These are phyloP conservation scores for Nemania serpens DNA, from an alignment of 2,329 filamentous ascomycete species.

Conservation along the genomic window DNA sequence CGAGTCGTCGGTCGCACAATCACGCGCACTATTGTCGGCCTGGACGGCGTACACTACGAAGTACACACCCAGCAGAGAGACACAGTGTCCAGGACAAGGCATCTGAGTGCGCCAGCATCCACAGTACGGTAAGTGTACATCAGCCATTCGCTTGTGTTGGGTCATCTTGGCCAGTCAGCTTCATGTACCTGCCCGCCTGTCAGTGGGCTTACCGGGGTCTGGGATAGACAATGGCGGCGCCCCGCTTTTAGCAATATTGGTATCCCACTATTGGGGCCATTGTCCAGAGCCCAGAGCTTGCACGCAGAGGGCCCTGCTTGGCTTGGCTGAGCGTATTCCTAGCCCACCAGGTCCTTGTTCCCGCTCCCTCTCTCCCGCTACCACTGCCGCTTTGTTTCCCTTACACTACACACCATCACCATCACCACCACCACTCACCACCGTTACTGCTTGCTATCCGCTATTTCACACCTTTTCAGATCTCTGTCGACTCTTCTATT, in stretches of 20 bases:
- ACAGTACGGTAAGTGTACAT: slow-evolving; percentile 32
- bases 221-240: slow-evolving; percentile 22
- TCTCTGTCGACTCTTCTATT: slow-evolving; percentile 16
- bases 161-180: slow-evolving; percentile 31
- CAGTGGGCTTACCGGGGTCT: slow-evolving; percentile 27
- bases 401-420: slow-evolving; percentile 28
- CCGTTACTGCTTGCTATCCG: slow-evolving; percentile 21
- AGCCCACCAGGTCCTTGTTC: slow-evolving; percentile 27
- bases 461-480: slow-evolving; percentile 11
- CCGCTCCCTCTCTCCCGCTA: slow-evolving; percentile 29
- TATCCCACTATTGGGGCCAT: slow-evolving; percentile 41
- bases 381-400: slow-evolving; percentile 31
- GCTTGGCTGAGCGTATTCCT: slow-evolving; percentile 27
- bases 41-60: slow-evolving; percentile 6
- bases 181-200: slow-evolving; percentile 31
- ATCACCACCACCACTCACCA: slow-evolving; percentile 23
- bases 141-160: slow-evolving; percentile 29
- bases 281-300: slow-evolving; percentile 33
- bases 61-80: slow-evolving; percentile 11
- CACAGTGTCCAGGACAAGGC: slow-evolving; percentile 27
- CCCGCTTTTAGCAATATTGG: slow-evolving; percentile 42
- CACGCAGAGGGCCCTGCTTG: slow-evolving; percentile 34
- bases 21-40: slow-evolving; percentile 25
- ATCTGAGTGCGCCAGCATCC: slow-evolving; percentile 16
- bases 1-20: slow-evolving; percentile 25